Conservation (phyloP, 257 asterid species). For the Perilla frutescens region DNA sequence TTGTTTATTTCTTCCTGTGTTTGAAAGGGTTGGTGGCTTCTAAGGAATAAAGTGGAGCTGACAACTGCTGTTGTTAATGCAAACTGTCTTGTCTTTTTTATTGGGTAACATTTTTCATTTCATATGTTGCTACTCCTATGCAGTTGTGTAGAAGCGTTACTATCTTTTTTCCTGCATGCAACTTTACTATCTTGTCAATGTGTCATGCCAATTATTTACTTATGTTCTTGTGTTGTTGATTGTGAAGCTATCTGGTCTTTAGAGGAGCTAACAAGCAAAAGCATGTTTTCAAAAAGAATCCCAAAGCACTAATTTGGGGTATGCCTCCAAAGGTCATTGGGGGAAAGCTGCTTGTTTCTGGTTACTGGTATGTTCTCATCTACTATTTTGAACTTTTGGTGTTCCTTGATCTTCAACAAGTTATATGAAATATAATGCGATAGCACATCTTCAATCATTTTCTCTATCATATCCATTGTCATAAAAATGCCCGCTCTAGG, state of each 20-base stretch:
- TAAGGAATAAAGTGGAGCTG: constrained; percentile 73
- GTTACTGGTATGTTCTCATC: constrained; percentile 74
- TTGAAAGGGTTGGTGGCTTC: constrained; percentile 96
- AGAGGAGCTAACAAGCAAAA: constrained; percentile 99
- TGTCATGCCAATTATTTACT: constrained; percentile 25
- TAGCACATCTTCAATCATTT: constrained; percentile 2
- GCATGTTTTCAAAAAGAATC: constrained; percentile 83
- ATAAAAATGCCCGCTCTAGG: background rate
- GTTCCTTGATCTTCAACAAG: constrained; percentile 17
- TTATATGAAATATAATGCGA: constrained; percentile 16
- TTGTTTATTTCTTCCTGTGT: constrained; percentile 32
- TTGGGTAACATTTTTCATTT: constrained; percentile 61
- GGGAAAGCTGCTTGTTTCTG: constrained; percentile 97
- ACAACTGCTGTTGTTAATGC: constrained; percentile 76
- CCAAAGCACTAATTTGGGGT: constrained; percentile 92
- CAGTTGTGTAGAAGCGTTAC: constrained; percentile 1
- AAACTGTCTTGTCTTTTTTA: constrained; percentile 74
- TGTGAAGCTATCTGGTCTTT: constrained; percentile 77
- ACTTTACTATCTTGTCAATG: constrained; percentile 4
- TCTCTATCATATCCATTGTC: background rate
- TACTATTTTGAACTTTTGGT: background rate
- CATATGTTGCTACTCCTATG: constrained; percentile 27
- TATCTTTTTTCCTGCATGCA: constrained; percentile 10
- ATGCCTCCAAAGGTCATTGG: constrained; percentile 90
- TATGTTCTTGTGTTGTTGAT: constrained; percentile 36